Percentiles rank a stretch among this genome's conserved stretches.
These are phyloP conservation scores for Purpureocillium lavendulum DNA, from an alignment of 2,329 filamentous ascomycete genomes.

Conservation along the genomic window DNA sequence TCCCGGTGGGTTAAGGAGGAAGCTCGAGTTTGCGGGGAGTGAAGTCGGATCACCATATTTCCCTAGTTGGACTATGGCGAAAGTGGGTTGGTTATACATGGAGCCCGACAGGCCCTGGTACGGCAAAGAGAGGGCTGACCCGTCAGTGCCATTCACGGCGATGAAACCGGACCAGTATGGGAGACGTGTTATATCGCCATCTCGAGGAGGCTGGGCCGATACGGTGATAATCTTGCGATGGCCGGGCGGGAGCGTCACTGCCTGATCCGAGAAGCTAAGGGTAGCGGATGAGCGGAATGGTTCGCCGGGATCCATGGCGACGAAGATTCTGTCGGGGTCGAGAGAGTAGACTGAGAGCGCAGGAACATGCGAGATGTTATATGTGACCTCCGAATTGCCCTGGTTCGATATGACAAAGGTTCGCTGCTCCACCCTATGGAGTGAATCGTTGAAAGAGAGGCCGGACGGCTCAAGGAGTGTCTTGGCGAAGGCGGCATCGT, in stretches of 20 bases:
- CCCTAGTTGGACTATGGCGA: too few relatives aligned
- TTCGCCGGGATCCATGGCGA: constrained; percentile 37
- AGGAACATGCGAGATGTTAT: constrained; percentile 39
- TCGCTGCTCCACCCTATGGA: constrained; percentile 38
- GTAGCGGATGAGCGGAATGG: constrained; percentile 30
- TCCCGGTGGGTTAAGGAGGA: too few relatives aligned
- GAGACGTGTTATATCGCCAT: constrained; percentile 5
- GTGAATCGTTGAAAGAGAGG: constrained; percentile 56
- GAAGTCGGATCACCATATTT: too few relatives aligned
- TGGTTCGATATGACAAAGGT: constrained; percentile 50
- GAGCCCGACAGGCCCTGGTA: constrained; percentile 30
- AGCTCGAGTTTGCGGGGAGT: too few relatives aligned
- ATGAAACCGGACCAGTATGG: constrained; percentile 10
- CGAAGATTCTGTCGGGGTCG: constrained; percentile 20
- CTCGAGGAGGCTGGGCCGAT: constrained; percentile 3
- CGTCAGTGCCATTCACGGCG: constrained; percentile 24
- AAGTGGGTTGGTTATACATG: constrained; percentile 19
- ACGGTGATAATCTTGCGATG: constrained; percentile 5
- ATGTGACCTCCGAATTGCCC: constrained; percentile 37
- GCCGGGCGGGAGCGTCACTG: constrained; percentile 3
- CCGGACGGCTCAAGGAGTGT: constrained; percentile 44
- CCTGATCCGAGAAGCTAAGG: constrained; percentile 5
- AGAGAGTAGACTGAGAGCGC: constrained; percentile 46
- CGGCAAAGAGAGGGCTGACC: constrained; percentile 25
- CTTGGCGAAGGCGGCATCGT: constrained; percentile 48